Evolutionary conservation across 106 monocot species (phyloP), one percentile per base, ranked within the genome.

Genomic region (Phalaenopsis equestris): DNA sequence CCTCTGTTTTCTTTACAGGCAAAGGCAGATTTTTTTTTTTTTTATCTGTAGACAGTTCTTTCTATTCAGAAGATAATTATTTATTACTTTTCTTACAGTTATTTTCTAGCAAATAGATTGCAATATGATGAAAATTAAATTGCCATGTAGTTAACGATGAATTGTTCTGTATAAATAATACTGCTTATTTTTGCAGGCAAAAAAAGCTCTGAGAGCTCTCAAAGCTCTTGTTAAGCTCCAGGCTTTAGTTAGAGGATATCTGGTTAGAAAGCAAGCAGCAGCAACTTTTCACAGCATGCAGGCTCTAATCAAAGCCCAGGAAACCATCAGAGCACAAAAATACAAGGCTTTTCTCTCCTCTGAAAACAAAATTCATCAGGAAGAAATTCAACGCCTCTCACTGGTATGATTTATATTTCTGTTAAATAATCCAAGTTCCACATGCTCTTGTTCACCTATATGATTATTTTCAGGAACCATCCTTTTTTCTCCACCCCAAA

Each of bases 161-260:
- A 52, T 12, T 52, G 52, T 52, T 12, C 1, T 52, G 52, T 52
- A 52, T 52, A 15, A 52, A 14, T 3, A 52, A 12, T 12, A 52
- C 52, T 52, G 15, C 14, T 56, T 23, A 0, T 5, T 9, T 30
- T 37, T 78, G 56, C 67, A 91, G 91, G 91, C 91, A 49, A 88
- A 79, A 84, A 91, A 88, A 56, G 90, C 90, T 49, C 82, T 87
- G 8, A 30, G 86, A 41, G 90, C 90, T 42, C 87, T 90, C 21
- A 91, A 83, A 79, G 82, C 85, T 16, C 78, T 91, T 30, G 91
- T 91, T 45, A 91, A 91, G 81, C 49, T 91, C 18, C 91, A 91
- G 76, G 91, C 91, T 36, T 57, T 88, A 19, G 86, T 88, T 18
- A 76, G 86, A 2, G 91, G 91, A 37, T 81, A 86, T 46, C 82